A percentile compares a stretch with the other conserved stretches of the same genome.
phyloP scores from a whole-genome alignment of 2,329 filamentous ascomycete species.

The Dothideomycetidae sp. region DNA sequence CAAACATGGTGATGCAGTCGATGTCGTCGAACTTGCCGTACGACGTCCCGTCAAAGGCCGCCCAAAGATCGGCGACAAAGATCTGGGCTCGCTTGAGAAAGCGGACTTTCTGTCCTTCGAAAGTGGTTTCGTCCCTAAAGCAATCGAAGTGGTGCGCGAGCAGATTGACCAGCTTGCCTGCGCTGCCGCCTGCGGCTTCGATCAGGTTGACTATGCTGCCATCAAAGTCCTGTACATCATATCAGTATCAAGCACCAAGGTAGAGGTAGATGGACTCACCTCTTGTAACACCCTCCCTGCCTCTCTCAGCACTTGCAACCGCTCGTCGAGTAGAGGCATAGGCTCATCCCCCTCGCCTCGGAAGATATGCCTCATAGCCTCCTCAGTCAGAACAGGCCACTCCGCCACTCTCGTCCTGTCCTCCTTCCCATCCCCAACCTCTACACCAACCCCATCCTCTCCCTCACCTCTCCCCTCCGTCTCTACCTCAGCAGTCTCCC shows the following conservation, averaged over 20 bases:
- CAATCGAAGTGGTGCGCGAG: constrained; percentile 69
- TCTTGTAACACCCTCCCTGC: constrained; percentile 67
- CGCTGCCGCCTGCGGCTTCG: constrained; percentile 59
- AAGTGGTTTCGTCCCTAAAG: constrained; percentile 69
- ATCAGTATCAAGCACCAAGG: constrained; percentile 1
- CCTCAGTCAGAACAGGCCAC: constrained; percentile 38
- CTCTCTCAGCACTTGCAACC: constrained; percentile 67
- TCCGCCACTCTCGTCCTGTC: constrained; percentile 29
- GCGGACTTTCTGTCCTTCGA: constrained; percentile 61
- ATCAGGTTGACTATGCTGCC: constrained; percentile 63
- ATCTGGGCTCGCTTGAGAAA: constrained; percentile 94
- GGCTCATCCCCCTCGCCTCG: constrained; percentile 72
- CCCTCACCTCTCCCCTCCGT: constrained; percentile 30
- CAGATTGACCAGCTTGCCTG: constrained; percentile 72
- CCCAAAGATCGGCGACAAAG: constrained; percentile 90
- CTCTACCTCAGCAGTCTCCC: not conserved
- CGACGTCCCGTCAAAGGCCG: constrained; percentile 69
- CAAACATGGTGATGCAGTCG: constrained; percentile 94
- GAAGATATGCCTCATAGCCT: constrained; percentile 63
- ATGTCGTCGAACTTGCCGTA: constrained; percentile 81
- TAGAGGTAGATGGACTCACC: constrained; percentile 32
- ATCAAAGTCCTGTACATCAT: constrained; percentile 48
- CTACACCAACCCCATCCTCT: constrained; percentile 39
- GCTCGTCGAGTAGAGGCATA: constrained; percentile 69
- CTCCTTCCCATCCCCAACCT: constrained; percentile 28